Percentiles rank a stretch among this genome's conserved stretches.
phyloP scores from a whole-genome alignment of 805 yeast species.

The Suhomyces sp. region DNA sequence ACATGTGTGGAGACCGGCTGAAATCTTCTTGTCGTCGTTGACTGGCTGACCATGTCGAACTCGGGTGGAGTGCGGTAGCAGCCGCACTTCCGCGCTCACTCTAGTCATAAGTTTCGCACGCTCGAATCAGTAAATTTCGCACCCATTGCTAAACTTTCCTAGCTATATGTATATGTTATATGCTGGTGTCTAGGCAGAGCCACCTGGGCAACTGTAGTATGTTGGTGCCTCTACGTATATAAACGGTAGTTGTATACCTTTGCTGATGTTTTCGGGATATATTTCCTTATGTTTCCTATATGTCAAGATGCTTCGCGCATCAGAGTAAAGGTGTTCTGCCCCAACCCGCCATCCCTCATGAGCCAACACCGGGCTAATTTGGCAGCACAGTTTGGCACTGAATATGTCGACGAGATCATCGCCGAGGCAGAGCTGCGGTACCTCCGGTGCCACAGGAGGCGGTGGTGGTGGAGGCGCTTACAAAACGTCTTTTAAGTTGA shows the following conservation, averaged over 20 bases:
- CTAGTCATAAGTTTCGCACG: background rate
- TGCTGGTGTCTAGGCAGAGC: background rate
- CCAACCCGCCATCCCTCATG: background rate
- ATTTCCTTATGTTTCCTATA: background rate
- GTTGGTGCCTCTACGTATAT: background rate
- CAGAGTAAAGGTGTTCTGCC: background rate
- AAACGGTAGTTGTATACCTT: too few species aligned
- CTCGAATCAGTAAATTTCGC: background rate
- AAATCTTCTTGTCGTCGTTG: background rate
- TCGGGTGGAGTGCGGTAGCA: background rate
- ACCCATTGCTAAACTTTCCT: background rate
- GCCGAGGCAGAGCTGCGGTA: conserved; percentile 1
- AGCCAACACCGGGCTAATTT: background rate
- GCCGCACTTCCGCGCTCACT: background rate
- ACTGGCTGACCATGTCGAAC: background rate
- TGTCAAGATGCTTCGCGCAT: conserved; percentile 3
- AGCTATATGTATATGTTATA: background rate
- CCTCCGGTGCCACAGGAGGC: background rate
- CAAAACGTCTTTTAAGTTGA: conserved; percentile 63
- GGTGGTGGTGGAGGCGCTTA: conserved; percentile 5
- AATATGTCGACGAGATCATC: background rate
- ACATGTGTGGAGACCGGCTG: background rate
- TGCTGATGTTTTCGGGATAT: background rate
- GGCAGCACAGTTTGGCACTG: background rate
- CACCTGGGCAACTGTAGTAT: background rate